phyloP scores from a whole-genome alignment of 257 asterid species.

The Gardenia jasminoides region DNA sequence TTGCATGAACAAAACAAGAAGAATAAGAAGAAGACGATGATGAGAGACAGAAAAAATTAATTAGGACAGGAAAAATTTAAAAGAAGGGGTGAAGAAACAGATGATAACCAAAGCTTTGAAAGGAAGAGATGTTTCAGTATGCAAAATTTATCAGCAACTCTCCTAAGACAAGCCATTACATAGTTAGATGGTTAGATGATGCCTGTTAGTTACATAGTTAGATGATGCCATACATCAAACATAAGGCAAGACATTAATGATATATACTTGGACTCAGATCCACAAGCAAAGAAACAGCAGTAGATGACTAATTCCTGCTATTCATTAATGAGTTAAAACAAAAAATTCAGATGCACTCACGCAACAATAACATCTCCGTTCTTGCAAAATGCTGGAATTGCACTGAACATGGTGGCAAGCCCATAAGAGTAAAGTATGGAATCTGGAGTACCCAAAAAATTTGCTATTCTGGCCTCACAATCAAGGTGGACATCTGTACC shows the following conservation, averaged over 20 bases:
- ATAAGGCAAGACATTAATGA: no score
- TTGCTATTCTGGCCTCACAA: constrained; percentile 90
- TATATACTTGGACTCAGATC: not conserved
- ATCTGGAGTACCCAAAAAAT: constrained; percentile 91
- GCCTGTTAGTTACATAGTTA: no score
- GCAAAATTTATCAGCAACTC: not conserved
- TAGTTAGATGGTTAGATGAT: no score
- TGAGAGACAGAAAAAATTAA: not conserved
- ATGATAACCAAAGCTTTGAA: no score
- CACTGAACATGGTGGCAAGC: constrained; percentile 95
- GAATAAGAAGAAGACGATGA: not conserved
- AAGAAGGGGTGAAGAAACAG: not conserved
- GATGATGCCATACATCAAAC: no score
- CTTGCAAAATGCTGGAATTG: constrained; percentile 95
- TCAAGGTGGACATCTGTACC: constrained; percentile 95
- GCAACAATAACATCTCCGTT: constrained; percentile 89
- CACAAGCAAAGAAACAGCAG: not conserved
- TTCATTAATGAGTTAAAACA: not conserved
- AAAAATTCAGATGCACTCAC: constrained; percentile 45
- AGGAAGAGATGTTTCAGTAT: no score
- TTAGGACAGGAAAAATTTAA: not conserved
- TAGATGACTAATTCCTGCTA: not conserved
- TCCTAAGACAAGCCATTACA: not conserved
- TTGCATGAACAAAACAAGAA: not conserved
- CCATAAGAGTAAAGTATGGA: constrained; percentile 91